Conservation (phyloP, 179 eudicot species). For the Monotropa hypopitys region DNA sequence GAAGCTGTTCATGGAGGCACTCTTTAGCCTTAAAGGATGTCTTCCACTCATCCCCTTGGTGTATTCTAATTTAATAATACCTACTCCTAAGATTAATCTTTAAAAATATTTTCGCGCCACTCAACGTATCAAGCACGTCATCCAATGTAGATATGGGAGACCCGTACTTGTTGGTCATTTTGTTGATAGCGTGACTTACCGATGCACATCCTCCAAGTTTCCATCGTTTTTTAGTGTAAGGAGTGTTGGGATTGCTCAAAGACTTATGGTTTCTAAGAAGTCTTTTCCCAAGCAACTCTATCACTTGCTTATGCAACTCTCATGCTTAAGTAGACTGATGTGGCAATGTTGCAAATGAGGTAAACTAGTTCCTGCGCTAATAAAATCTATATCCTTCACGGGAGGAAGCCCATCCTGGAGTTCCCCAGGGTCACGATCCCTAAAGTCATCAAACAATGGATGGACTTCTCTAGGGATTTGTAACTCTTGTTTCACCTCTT, state of each 20-base stretch:
- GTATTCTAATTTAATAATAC: not conserved
- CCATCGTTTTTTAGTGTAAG: not conserved
- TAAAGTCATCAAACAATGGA: not conserved
- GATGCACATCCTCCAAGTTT: not conserved
- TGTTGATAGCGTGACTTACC: too few relatives aligned
- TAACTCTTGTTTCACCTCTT: not conserved
- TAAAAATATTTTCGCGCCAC: not conserved
- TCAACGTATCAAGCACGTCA: too few relatives aligned
- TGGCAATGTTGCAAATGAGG: not conserved
- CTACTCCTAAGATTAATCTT: not conserved
- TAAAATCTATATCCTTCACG: not conserved
- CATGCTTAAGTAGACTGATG: not conserved
- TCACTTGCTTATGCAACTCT: not conserved
- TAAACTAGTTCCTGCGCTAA: not conserved
- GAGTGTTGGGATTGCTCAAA: not conserved
- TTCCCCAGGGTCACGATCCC: not conserved
- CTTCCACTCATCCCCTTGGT: not conserved
- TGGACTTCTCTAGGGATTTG: not conserved
- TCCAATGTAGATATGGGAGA: too few relatives aligned
- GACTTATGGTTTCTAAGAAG: not conserved
- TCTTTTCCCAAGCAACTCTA: not conserved
- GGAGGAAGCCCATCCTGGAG: too few relatives aligned
- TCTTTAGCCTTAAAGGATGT: not conserved
- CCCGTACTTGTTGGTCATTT: too few relatives aligned
- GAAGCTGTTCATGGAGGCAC: not conserved